Conservation (phyloP, 2,329 filamentous ascomycete species). For the Fusarium sp. region DNA sequence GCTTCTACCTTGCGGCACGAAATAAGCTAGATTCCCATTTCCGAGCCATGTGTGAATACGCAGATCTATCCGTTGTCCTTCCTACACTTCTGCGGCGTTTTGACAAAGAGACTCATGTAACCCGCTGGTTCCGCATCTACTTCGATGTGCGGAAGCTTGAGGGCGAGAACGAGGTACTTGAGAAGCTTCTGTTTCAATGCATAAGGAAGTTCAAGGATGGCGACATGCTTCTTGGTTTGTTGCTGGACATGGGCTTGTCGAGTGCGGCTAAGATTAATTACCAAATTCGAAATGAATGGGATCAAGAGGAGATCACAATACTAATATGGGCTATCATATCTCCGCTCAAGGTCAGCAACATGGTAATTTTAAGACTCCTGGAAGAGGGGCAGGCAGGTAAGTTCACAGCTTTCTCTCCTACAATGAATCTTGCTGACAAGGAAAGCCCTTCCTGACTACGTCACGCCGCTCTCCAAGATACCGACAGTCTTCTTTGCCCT, state of each 20-base stretch:
- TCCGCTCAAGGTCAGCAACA: neutral
- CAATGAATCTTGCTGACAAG: rapidly evolving
- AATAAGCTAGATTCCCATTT: slow-evolving; percentile 6
- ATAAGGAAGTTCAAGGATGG: slow-evolving; percentile 13
- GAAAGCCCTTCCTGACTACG: slow-evolving; percentile 1
- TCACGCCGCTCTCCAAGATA: slow-evolving; percentile 4
- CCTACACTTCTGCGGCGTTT: neutral
- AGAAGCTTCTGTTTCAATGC: slow-evolving; percentile 18
- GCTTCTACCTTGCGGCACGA: slow-evolving; percentile 9
- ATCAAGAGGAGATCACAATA: neutral
- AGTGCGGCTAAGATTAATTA: neutral
- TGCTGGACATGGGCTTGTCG: neutral
- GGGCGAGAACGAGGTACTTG: neutral
- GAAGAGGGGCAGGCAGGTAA: neutral
- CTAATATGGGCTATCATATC: slow-evolving; percentile 21
- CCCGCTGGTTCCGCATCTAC: slow-evolving; percentile 1
- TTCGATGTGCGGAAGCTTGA: neutral
- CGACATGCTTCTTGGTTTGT: neutral
- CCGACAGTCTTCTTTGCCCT: slow-evolving; percentile 18
- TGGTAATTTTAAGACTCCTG: slow-evolving; percentile 5
- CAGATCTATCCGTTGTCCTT: neutral
- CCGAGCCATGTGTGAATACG: slow-evolving; percentile 1
- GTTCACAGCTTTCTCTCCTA: rapidly evolving
- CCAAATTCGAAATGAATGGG: slow-evolving; percentile 3
- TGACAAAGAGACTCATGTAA: slow-evolving; percentile 1